Percentiles rank a stretch among this genome's conserved stretches.
These are phyloP conservation scores for Aspergillus eucalypticola DNA, from an alignment of 2,329 filamentous ascomycete genomes.

Conservation along the genomic window DNA sequence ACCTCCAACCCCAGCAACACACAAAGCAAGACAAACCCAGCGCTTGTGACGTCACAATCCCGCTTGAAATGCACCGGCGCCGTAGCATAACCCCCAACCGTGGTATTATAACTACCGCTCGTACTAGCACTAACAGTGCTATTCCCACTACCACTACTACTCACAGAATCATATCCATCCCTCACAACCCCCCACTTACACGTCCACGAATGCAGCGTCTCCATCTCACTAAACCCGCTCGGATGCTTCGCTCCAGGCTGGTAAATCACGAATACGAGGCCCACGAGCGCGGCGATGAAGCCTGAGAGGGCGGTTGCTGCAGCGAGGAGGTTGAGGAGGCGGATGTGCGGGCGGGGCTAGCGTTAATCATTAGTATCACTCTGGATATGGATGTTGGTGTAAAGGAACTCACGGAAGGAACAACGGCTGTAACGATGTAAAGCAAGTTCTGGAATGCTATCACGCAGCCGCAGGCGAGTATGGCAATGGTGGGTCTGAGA, in stretches of 20 bases:
- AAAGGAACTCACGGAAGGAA: conserved; percentile 37
- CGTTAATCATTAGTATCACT: background rate
- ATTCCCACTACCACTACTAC: no score
- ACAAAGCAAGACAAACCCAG: conserved; percentile 39
- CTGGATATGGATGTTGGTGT: no score
- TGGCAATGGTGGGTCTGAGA: conserved; percentile 40
- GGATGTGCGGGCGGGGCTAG: conserved; percentile 40
- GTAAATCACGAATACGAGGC: conserved; percentile 37
- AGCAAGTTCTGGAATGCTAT: conserved; percentile 34
- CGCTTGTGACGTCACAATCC: conserved; percentile 40
- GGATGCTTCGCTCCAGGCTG: conserved; percentile 32
- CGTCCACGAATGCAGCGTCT: conserved; percentile 45
- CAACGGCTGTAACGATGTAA: conserved; percentile 34
- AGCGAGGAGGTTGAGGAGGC: conserved; percentile 35
- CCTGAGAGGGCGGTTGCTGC: conserved; percentile 37
- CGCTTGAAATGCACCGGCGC: conserved; percentile 40
- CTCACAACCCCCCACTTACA: conserved; percentile 40
- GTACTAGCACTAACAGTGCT: conserved; percentile 7
- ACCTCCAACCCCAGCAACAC: conserved; percentile 38
- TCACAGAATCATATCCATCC: conserved; percentile 7
- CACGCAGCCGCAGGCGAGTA: conserved; percentile 40
- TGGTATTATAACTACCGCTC: no score
- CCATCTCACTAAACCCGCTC: conserved; percentile 31
- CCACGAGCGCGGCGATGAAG: conserved; percentile 37
- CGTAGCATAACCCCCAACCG: conserved; percentile 4